Evolutionary conservation across 2,329 filamentous ascomycete species (phyloP).

Genomic region (Talaromyces verruculosus): DNA sequence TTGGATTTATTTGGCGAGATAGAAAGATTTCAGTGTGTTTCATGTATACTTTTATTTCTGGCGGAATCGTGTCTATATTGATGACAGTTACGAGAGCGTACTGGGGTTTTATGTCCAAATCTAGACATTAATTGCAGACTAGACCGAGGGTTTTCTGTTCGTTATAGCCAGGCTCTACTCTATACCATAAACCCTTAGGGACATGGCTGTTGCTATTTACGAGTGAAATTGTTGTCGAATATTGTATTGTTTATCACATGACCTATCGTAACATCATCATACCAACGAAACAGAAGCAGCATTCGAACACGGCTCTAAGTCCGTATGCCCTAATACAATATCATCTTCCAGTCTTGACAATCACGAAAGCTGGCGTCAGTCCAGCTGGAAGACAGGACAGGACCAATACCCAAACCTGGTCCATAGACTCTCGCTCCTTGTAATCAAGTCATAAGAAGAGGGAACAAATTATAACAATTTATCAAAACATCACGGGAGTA

Average conservation of each 20-base stretch:
- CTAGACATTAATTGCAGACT: neutral
- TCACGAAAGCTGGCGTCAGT: slow-evolving; percentile 8
- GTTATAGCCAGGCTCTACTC: no score
- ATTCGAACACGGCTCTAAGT: slow-evolving; percentile 3
- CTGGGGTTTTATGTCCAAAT: neutral
- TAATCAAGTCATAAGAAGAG: slow-evolving; percentile 12
- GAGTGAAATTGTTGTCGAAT: neutral
- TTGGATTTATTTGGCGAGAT: neutral
- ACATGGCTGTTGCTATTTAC: no score
- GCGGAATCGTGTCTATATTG: neutral
- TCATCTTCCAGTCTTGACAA: neutral
- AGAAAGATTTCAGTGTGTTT: neutral
- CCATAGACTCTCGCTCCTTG: slow-evolving; percentile 11
- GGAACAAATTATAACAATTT: slow-evolving; percentile 20
- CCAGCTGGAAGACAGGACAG: slow-evolving; percentile 10
- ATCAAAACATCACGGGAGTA: slow-evolving; percentile 18
- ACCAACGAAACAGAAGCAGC: slow-evolving; percentile 1
- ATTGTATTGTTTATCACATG: slow-evolving; percentile 7
- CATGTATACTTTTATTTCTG: neutral
- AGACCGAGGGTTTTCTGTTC: no score
- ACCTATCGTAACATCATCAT: slow-evolving; percentile 19
- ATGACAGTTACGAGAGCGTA: neutral
- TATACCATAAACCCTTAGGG: no score
- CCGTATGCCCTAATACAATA: neutral
- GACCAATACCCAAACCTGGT: slow-evolving; percentile 1